Base-by-base conservation (phyloP, 1,284 basidiomycete genomes). In the Rhodotorula sp. region DNA sequence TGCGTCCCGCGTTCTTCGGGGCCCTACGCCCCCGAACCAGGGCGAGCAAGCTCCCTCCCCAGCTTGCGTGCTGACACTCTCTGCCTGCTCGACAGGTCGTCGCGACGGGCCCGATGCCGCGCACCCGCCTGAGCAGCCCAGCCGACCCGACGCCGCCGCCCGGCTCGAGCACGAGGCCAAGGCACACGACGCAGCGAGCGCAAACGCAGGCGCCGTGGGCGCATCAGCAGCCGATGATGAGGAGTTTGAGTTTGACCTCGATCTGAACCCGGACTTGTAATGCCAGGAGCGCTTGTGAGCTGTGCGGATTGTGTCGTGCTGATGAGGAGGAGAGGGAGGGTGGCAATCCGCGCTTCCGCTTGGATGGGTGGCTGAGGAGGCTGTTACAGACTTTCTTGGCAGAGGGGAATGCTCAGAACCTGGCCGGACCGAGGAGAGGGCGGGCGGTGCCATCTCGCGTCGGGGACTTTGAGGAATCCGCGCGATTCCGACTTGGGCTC, bases 231-330 rank as follows among this genome's bases (percentile, higher is more conserved):
- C 36, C 25, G 64, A 55, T 10, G 72, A 63, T 12, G 78, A 78
- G 19, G 73, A 76, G 55, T 78, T 79, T 64, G 69, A 69, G 58
- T 78, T 80, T 61, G 78, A 80, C 61, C 64, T 80, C 17, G 79
- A 80, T 62, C 70, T 80, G 32, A 78, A 80, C 58, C 79, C 78
- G 50, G 78, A 77, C 54, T 39, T 77, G 59, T 76, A 69, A 34
- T 12, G 22, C 13, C 15, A 8, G 25, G 32, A 15, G 15, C 9
- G 29, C 32, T 1, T 36, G 53, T 22, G 27, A 32, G n/a, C n/a
- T n/a, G n/a, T n/a, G n/a, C 54, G 17, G 54, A 12, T 22, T 25
- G 12, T 50, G 48, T 50, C 9, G 44, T 17, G 9, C n/a, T 17
- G 51, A 27, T 53, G 51, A 9, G 51, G n/a, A 27, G n/a, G 51